Evolutionary conservation across 495 filamentous ascomycete genomes (phyloP), one percentile per base, ranked within the genome.

Genomic region (Penicillium tannophilum): DNA sequence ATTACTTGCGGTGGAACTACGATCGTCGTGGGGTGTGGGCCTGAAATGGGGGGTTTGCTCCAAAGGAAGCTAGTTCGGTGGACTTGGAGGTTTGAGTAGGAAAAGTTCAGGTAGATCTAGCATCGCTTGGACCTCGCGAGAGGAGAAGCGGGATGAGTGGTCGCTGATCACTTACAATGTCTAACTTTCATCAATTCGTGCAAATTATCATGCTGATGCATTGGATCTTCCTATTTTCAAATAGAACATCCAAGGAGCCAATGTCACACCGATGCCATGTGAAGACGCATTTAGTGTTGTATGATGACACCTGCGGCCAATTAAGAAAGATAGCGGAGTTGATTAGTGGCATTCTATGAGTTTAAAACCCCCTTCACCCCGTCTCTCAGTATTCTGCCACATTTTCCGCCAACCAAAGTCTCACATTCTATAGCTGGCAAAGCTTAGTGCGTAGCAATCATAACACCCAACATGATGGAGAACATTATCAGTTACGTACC

Each of bases 21-120:
- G 63, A 66, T 66, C 64, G 46, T 31, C 56, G 43, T 59, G 43
- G 24, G 20, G 11, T 46, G 55, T 42, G 57, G 64, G 62, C 39
- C 58, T 63, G 26, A 35, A 51, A 57, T 47, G 58, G 51, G 52
- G 42, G 39, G 58, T 58, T 61, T 26, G 36, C 28, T 44, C 30
- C 56, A 36, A 56, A 23, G 19, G 16, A 17, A 45, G 42, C 43
- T 52, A 26, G 42, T 31, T 54, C 48, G 35, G 36, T 48, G 44
- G 23, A 16, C 28, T 60, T 28, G 8, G 48, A 35, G 3, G 14
- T 28, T 43, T 44, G 23, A 51, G 28, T 30, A 36, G 54, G 55
- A 63, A 36, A 59, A 33, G 12, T 28, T 8, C 10, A 19, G 26
- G 65, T 49, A 44, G 63, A 66, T 61, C 60, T 26, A 8, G 19